Conservation (phyloP, 805 yeast species). For the Soucietia sequanensis region DNA sequence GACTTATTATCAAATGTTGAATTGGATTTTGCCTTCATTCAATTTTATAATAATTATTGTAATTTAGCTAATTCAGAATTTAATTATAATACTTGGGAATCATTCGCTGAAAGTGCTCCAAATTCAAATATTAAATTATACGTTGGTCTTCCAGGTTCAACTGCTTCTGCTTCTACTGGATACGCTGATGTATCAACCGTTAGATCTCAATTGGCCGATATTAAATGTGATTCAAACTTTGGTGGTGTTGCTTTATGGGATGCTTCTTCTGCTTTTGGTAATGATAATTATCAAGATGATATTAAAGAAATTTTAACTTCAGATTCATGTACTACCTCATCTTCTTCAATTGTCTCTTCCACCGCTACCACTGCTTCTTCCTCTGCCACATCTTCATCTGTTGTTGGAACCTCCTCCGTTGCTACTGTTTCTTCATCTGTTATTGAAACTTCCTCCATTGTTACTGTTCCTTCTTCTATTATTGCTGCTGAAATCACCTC, state of each 20-base stretch:
- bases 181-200: slow-evolving; percentile 22
- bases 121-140: slow-evolving; percentile 30
- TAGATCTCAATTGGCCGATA: slow-evolving; percentile 10
- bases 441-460: slow-evolving; percentile 3
- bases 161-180: slow-evolving; percentile 34
- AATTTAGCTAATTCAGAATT: slow-evolving; percentile 24
- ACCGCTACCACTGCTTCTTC: slow-evolving; percentile 6
- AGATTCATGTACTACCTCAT: slow-evolving; percentile 5
- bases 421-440: slow-evolving; percentile 1
- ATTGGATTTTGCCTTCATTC: slow-evolving; percentile 38
- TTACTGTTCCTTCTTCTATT: slow-evolving; percentile 3
- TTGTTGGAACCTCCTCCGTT: slow-evolving; percentile 7
- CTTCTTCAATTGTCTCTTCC: slow-evolving; percentile 5
- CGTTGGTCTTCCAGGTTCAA: slow-evolving; percentile 36
- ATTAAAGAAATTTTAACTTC: slow-evolving; percentile 15
- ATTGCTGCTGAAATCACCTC: slow-evolving; percentile 5
- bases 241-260: slow-evolving; percentile 88
- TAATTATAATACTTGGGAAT: slow-evolving; percentile 37
- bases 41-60: slow-evolving; percentile 39
- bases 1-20: slow-evolving; percentile 21
- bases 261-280: slow-evolving; percentile 51
- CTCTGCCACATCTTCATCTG: slow-evolving; percentile 8
- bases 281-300: slow-evolving; percentile 14
- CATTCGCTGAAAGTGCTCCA: slow-evolving; percentile 26
- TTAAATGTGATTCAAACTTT: slow-evolving; percentile 32